Evolutionary conservation across 2,329 filamentous ascomycete genomes (phyloP).

Genomic region (Microcyclospora tardicrescens): DNA sequence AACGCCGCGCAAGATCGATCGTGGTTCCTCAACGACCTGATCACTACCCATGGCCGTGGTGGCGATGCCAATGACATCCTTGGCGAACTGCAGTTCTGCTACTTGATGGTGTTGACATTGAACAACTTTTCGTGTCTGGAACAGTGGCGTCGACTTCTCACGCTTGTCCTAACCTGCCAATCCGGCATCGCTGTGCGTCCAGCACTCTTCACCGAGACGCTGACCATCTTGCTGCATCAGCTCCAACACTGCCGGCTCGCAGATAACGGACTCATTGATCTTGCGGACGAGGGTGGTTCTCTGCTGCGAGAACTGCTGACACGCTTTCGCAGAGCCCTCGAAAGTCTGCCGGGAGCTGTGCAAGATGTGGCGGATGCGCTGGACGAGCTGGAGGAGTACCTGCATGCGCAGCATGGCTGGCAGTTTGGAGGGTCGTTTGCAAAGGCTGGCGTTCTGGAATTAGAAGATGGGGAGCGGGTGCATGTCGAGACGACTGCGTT

Average conservation of each 20-base stretch:
- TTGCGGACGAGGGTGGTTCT: constrained; percentile 37
- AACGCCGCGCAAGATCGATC: constrained; percentile 49
- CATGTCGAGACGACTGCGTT: constrained; percentile 38
- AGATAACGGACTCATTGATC: constrained; percentile 49
- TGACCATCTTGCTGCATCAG: constrained; percentile 40
- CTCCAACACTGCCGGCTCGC: constrained; percentile 44
- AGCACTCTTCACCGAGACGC: constrained; percentile 38
- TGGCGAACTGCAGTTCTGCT: constrained; percentile 50
- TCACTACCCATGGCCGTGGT: constrained; percentile 29
- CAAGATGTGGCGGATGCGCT: constrained; percentile 40
- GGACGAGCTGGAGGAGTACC: constrained; percentile 41
- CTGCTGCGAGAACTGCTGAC: constrained; percentile 41
- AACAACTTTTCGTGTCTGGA: constrained; percentile 55
- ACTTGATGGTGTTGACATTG: constrained; percentile 49
- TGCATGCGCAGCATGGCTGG: constrained; percentile 45
- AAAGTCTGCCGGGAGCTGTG: constrained; percentile 32
- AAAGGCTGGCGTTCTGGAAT: constrained; percentile 43
- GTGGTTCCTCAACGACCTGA: constrained; percentile 46
- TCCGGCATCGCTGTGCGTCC: constrained; percentile 36
- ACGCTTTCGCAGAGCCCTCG: constrained; percentile 39
- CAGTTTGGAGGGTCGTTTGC: constrained; percentile 42
- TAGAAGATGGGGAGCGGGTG: constrained; percentile 51
- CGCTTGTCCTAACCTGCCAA: constrained; percentile 44
- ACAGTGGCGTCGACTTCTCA: constrained; percentile 50
- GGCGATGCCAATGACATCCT: constrained; percentile 24